A percentile compares a stretch with the other conserved stretches of the same genome.
Evolutionary conservation across 495 filamentous ascomycete species (phyloP).

Genomic region (Beverwykella pulmonaria): DNA sequence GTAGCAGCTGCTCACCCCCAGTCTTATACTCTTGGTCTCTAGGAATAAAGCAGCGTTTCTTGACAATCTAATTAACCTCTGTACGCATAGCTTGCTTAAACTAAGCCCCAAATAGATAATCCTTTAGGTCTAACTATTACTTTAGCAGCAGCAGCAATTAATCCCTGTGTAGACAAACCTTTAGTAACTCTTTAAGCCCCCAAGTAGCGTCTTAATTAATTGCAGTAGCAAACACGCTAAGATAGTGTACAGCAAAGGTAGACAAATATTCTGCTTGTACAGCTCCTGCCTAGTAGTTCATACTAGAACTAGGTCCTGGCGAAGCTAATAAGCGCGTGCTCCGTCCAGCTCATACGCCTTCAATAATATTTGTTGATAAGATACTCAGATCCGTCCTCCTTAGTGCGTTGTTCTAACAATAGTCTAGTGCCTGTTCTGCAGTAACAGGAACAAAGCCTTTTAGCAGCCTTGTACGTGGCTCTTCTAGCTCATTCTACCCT

Average conservation of each 20-base stretch:
- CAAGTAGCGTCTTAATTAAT: background rate
- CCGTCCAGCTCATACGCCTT: too few relatives aligned
- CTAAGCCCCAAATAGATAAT: background rate
- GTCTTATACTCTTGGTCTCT: background rate
- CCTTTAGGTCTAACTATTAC: background rate
- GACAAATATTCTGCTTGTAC: background rate
- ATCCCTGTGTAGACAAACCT: background rate
- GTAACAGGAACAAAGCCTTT: background rate
- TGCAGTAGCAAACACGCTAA: background rate
- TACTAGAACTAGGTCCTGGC: background rate
- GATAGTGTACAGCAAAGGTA: background rate
- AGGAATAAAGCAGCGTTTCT: conserved; percentile 9
- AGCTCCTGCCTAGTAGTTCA: background rate
- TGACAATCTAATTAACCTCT: background rate
- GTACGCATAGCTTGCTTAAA: conserved; percentile 2
- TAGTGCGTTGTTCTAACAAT: background rate
- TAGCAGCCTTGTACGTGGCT: background rate
- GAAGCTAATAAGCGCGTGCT: too few relatives aligned
- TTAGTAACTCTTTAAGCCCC: background rate
- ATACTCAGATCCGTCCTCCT: background rate
- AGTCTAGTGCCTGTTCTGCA: background rate
- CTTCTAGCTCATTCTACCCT: background rate
- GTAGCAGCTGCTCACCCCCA: conserved; percentile 17
- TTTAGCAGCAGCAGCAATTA: background rate
- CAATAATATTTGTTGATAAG: too few relatives aligned